Conservation (phyloP, 495 filamentous ascomycete genomes). For the Aspergillus cavernicola region DNA sequence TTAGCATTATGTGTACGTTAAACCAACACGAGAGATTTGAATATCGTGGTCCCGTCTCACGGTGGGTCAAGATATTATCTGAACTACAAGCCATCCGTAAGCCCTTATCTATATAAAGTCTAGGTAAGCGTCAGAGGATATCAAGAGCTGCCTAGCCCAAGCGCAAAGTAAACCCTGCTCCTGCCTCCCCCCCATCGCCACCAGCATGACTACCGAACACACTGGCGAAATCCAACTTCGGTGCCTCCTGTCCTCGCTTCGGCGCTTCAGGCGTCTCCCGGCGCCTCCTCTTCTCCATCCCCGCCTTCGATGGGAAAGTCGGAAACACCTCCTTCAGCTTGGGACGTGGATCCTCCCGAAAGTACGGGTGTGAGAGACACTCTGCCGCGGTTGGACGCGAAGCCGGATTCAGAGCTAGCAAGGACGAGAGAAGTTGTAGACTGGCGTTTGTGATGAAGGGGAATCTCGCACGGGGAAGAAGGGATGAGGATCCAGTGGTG, state of each 20-base stretch:
- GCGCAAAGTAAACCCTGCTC: conserved; percentile 77
- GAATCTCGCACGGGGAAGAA: conserved; percentile 64
- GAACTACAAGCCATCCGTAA: background rate
- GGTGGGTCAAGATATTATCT: background rate
- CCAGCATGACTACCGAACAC: conserved; percentile 70
- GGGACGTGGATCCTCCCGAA: conserved; percentile 81
- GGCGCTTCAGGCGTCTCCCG: conserved; percentile 84
- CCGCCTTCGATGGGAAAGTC: conserved; percentile 90
- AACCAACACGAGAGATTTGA: background rate
- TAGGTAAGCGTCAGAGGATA: too few relatives aligned
- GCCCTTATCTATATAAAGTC: background rate
- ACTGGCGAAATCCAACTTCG: conserved; percentile 62
- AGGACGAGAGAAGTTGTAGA: conserved; percentile 57
- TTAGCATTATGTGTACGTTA: background rate
- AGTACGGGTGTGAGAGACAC: conserved; percentile 77
- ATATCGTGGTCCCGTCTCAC: background rate
- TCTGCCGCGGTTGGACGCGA: conserved; percentile 65
- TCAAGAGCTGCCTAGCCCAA: conserved; percentile 46
- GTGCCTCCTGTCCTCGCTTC: conserved; percentile 66
- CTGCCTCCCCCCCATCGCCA: conserved; percentile 67
- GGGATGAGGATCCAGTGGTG: conserved; percentile 27
- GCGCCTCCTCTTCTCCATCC: conserved; percentile 76
- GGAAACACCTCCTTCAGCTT: conserved; percentile 86
- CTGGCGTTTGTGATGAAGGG: conserved; percentile 78
- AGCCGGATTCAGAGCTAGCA: conserved; percentile 75